Evolutionary conservation across 73 alveolate genomes (phyloP).

Genomic region (Strombidium stylifer): DNA sequence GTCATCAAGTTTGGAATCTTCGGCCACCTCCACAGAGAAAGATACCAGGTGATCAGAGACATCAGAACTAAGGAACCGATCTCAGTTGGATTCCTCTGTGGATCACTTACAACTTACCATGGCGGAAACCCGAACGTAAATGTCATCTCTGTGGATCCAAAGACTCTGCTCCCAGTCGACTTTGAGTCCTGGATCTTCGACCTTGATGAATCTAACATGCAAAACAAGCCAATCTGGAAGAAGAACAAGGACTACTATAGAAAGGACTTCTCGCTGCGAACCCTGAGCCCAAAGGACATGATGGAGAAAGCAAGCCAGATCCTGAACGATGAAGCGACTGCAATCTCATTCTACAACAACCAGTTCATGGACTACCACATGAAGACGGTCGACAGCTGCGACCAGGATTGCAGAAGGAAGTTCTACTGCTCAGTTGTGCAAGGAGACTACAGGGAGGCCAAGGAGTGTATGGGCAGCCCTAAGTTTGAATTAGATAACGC

Average conservation of each 20-base stretch:
- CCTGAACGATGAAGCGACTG: neutral
- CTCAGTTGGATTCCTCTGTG: constrained; percentile 7
- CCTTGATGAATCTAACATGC: constrained; percentile 2
- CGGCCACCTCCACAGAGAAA: constrained; percentile 28
- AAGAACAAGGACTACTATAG: constrained; percentile 23
- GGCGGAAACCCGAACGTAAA: constrained; percentile 40
- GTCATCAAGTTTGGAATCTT: neutral
- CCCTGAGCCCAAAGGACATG: constrained; percentile 32
- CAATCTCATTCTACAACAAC: neutral
- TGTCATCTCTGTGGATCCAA: constrained; percentile 33
- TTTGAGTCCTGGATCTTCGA: constrained; percentile 25
- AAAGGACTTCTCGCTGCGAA: constrained; percentile 22
- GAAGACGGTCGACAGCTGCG: neutral
- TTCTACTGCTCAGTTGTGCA: neutral
- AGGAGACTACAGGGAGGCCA: too few species aligned
- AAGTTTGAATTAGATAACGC: too few species aligned
- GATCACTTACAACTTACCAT: constrained; percentile 28
- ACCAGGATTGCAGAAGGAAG: neutral
- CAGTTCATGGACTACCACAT: neutral
- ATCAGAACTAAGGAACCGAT: constrained; percentile 9
- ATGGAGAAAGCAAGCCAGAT: neutral
- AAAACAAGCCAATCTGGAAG: constrained; percentile 33
- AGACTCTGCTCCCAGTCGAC: constrained; percentile 37
- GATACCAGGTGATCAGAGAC: neutral
- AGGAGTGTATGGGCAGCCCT: too few species aligned